Conservation (phyloP, 176 grass and related monocot genomes). For the Triticum turgidum region DNA sequence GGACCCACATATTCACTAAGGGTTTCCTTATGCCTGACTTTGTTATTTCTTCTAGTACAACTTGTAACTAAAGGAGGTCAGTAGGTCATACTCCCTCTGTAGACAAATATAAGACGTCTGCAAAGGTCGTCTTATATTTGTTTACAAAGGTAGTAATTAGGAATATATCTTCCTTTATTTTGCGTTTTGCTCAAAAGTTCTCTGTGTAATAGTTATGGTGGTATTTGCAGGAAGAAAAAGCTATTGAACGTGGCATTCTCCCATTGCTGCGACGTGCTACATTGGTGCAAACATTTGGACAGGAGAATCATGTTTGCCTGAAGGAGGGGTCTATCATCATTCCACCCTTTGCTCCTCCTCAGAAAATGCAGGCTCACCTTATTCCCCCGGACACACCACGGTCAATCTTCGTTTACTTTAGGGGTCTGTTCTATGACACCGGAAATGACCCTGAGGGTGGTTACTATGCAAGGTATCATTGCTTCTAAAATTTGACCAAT, state of each 20-base stretch:
- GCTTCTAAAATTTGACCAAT: slow-evolving; percentile 1
- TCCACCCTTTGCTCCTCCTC: slow-evolving; percentile 87
- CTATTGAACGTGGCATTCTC: slow-evolving; percentile 87
- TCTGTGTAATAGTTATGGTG: neutral
- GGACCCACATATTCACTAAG: neutral
- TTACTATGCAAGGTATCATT: slow-evolving; percentile 84
- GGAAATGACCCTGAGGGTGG: slow-evolving; percentile 95
- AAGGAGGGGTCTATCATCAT: slow-evolving; percentile 96
- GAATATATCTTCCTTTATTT: neutral
- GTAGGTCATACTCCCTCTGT: too few species aligned
- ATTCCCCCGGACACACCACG: slow-evolving; percentile 83
- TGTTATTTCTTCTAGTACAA: neutral
- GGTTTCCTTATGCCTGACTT: neutral
- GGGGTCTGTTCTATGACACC: slow-evolving; percentile 93
- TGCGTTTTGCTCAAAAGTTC: neutral
- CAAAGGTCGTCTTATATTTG: too few species aligned
- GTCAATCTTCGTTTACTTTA: slow-evolving; percentile 94
- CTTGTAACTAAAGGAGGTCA: neutral
- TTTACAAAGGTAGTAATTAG: neutral
- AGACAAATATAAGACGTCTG: too few species aligned
- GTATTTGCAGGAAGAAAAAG: slow-evolving; percentile 78
- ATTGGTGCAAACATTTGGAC: slow-evolving; percentile 93
- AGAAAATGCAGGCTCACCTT: slow-evolving; percentile 97
- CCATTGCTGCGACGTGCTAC: slow-evolving; percentile 72
- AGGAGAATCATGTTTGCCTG: slow-evolving; percentile 91